phyloP scores from a whole-genome alignment of 1,284 basidiomycete species.

The Leccinum glutinopallens region DNA sequence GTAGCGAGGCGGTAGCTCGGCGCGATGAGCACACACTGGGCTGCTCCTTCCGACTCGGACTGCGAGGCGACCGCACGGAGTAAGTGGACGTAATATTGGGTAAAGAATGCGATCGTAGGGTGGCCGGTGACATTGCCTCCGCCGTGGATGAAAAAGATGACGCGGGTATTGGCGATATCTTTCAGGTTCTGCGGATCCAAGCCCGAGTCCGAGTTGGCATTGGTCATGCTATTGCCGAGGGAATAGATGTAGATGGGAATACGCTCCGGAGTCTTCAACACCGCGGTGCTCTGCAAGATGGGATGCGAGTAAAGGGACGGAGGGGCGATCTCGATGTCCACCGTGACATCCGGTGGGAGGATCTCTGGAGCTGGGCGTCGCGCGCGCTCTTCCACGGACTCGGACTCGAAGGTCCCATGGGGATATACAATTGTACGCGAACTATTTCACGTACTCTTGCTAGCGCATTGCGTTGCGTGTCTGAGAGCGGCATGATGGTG shows the following conservation, averaged over 20 bases:
- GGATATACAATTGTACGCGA: fast-evolving
- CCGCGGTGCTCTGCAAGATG: conserved; percentile 7
- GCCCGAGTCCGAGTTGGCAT: not conserved
- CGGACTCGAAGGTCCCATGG: conserved; percentile 12
- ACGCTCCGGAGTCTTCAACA: conserved; percentile 23
- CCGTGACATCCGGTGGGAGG: conserved; percentile 23
- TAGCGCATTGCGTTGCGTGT: conserved; percentile 19
- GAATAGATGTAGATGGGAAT: conserved; percentile 28
- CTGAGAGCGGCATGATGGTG: conserved; percentile 24
- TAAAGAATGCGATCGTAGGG: conserved; percentile 12
- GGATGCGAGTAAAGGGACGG: conserved; percentile 7
- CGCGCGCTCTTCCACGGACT: conserved; percentile 24
- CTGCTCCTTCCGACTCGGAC: not conserved
- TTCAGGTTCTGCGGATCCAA: not conserved
- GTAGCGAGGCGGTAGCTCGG: conserved; percentile 31
- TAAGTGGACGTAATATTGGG: conserved; percentile 17
- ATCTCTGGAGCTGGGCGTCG: conserved; percentile 7
- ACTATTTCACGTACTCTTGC: conserved; percentile 6
- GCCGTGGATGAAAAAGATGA: conserved; percentile 33
- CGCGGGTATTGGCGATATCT: conserved; percentile 7
- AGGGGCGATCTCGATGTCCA: conserved; percentile 3
- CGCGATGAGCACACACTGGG: conserved; percentile 22
- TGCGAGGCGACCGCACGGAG: conserved; percentile 17
- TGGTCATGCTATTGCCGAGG: conserved; percentile 1
- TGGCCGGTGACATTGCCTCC: conserved; percentile 27